Percentiles rank a stretch among this genome's conserved stretches.
Evolutionary conservation across 2,329 filamentous ascomycete species (phyloP).

Genomic region (Cladosporium sp.): DNA sequence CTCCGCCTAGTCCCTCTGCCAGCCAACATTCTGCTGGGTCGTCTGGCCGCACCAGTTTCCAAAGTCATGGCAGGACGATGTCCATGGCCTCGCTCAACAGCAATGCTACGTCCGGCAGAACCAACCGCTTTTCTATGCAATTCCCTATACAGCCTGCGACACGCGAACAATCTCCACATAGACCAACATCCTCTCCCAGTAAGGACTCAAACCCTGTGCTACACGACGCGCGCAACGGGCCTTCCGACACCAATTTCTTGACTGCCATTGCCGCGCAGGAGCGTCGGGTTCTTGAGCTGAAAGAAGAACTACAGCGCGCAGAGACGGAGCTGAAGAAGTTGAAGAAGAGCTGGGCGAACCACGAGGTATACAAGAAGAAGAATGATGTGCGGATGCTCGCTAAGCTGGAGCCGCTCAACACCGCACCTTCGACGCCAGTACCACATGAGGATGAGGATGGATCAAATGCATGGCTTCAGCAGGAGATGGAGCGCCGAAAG

Average conservation of each 20-base stretch:
- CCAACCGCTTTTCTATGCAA: conserved; percentile 47
- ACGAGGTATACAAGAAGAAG: conserved; percentile 73
- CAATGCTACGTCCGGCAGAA: conserved; percentile 11
- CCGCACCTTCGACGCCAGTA: conserved; percentile 30
- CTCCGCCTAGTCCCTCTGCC: conserved; percentile 14
- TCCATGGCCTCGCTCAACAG: conserved; percentile 21
- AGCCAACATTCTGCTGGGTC: conserved; percentile 13
- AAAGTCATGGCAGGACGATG: conserved; percentile 26
- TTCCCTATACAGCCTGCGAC: conserved; percentile 43
- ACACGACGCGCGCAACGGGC: conserved; percentile 32
- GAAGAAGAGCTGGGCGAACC: conserved; percentile 77
- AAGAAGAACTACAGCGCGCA: conserved; percentile 80
- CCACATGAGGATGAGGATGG: conserved; percentile 45
- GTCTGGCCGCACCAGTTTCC: conserved; percentile 20
- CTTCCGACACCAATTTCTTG: conserved; percentile 57
- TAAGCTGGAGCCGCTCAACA: conserved; percentile 53
- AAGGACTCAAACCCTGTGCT: conserved; percentile 24
- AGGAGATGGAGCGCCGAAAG: conserved; percentile 70
- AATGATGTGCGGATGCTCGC: conserved; percentile 61
- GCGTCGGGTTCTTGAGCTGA: conserved; percentile 80
- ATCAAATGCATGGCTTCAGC: conserved; percentile 41
- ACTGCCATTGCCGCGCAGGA: conserved; percentile 91
- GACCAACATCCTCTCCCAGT: conserved; percentile 29
- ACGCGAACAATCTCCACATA: conserved; percentile 28
- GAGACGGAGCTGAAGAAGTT: conserved; percentile 71